These are phyloP conservation scores for Aspergillus mulundensis DNA, from an alignment of 495 filamentous ascomycete species.

Conservation along the genomic window DNA sequence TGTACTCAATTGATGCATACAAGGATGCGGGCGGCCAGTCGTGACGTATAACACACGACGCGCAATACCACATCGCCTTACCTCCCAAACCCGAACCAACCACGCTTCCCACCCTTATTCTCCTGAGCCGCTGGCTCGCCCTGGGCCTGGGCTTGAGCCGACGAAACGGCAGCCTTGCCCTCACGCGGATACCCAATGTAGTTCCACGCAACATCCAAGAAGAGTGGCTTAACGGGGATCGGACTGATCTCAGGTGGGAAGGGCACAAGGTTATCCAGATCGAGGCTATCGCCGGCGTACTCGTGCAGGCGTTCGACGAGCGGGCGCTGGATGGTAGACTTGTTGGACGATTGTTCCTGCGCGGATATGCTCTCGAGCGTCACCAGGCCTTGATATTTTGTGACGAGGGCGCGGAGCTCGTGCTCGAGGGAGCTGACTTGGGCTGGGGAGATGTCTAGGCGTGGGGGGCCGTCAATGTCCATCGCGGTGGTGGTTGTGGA, in stretches of 20 bases:
- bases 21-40: neutral
- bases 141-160: conserved; percentile 18
- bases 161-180: conserved; percentile 12
- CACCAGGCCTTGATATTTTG: conserved; percentile 76
- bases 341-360: conserved; percentile 24
- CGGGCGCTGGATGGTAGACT: conserved; percentile 37
- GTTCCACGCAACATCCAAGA: conserved; percentile 96
- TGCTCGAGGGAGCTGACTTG: conserved; percentile 55
- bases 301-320: conserved; percentile 69
- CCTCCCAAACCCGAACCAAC: conserved; percentile 89
- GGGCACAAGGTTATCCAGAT: conserved; percentile 74
- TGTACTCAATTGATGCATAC: neutral
- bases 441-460: conserved; percentile 53
- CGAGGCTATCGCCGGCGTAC: conserved; percentile 62
- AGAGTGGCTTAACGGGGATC: conserved; percentile 90
- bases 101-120: conserved; percentile 62
- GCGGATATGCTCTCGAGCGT: conserved; percentile 61
- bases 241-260: conserved; percentile 81
- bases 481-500: conserved; percentile 27
- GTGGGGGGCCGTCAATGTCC: conserved; percentile 41
- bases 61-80: conserved; percentile 25
- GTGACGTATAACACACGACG: neutral
- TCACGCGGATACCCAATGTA: conserved; percentile 88
- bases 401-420: conserved; percentile 62
- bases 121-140: conserved; percentile 37